Conservation (phyloP, 805 yeast genomes). For the Candida bentonensis region DNA sequence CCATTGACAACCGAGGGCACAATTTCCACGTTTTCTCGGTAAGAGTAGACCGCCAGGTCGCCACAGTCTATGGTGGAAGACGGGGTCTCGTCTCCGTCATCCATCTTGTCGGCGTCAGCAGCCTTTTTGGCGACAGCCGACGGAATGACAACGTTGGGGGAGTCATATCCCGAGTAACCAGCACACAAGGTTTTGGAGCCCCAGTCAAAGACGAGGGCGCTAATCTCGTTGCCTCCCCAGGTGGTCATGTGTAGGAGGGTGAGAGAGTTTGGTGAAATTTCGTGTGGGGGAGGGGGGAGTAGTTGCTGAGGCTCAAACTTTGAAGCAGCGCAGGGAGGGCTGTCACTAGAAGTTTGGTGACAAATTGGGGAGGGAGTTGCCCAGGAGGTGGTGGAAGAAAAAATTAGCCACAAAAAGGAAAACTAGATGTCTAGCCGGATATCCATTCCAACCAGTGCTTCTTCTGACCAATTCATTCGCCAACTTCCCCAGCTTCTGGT, state of each 20-base stretch:
- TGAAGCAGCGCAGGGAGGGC: too few relatives aligned
- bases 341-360: too few relatives aligned
- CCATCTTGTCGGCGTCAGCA: slow-evolving; percentile 4
- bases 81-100: not conserved
- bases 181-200: slow-evolving; percentile 74
- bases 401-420: too few relatives aligned
- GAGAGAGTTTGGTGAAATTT: too few relatives aligned
- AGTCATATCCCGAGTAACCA: slow-evolving; percentile 89
- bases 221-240: slow-evolving; percentile 53
- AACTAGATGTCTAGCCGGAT: too few relatives aligned
- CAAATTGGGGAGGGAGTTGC: too few relatives aligned
- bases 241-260: not conserved
- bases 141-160: slow-evolving; percentile 47
- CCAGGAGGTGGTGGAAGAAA: too few relatives aligned
- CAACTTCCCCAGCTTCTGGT: too few relatives aligned
- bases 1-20: slow-evolving; percentile 12
- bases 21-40: slow-evolving; percentile 12
- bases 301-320: too few relatives aligned
- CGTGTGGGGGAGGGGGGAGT: too few relatives aligned
- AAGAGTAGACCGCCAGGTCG: slow-evolving; percentile 9
- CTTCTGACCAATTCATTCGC: too few relatives aligned
- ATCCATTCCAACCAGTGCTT: too few relatives aligned
- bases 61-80: not conserved
- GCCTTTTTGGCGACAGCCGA: slow-evolving; percentile 7
- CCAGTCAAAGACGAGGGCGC: slow-evolving; percentile 83